These are phyloP conservation scores for Fusarium praegraminearum DNA, from an alignment of 2,329 filamentous ascomycete species.

Conservation along the genomic window DNA sequence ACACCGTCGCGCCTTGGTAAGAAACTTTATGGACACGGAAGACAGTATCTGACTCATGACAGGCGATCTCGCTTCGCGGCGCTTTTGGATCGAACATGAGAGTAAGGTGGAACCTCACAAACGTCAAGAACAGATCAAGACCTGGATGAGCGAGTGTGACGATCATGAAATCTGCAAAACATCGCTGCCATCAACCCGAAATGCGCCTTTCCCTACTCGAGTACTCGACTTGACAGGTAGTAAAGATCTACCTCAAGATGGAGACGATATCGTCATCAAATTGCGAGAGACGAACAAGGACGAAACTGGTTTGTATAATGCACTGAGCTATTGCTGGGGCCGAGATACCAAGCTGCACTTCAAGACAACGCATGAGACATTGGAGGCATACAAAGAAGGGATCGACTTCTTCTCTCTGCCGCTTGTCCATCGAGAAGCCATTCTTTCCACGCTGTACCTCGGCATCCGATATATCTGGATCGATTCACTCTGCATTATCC, in stretches of 20 bases:
- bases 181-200: not conserved
- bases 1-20: conserved; percentile 5
- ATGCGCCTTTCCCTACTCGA: not conserved
- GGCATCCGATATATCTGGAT: conserved; percentile 16
- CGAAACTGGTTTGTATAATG: not conserved
- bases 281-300: not conserved
- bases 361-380: not conserved
- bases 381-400: not conserved
- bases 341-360: not conserved
- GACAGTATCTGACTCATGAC: accelerated
- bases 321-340: conserved; percentile 25
- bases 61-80: not conserved
- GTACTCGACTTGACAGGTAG: conserved; percentile 2
- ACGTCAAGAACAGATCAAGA: not conserved
- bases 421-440: not conserved
- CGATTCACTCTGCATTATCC: conserved; percentile 12
- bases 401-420: not conserved
- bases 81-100: not conserved
- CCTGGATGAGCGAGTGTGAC: not conserved
- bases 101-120: not conserved
- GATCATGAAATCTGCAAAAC: not conserved
- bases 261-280: not conserved
- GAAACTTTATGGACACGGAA: accelerated
- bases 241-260: not conserved
- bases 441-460: not conserved